Evolutionary conservation across 176 grass and related monocot species (phyloP).

Genomic region (Themeda triandra): DNA sequence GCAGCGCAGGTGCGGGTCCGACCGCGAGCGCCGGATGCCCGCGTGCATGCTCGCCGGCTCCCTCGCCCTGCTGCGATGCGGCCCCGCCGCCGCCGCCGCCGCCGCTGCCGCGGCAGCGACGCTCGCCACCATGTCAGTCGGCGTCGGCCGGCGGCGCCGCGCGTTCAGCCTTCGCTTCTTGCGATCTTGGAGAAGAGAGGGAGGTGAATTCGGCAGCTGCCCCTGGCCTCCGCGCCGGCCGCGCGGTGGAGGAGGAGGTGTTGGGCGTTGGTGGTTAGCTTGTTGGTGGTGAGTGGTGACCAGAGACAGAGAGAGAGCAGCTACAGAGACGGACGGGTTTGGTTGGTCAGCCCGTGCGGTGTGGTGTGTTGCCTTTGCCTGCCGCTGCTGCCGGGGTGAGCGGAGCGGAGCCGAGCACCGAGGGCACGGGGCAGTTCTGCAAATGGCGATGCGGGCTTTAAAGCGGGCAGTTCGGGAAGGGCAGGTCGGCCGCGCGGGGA

Average conservation of each 20-base stretch:
- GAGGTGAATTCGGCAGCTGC: not conserved
- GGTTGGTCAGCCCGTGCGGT: not conserved
- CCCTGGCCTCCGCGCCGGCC: not conserved
- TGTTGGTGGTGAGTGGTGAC: slow-evolving; percentile 4
- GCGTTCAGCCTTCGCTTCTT: too few relatives aligned
- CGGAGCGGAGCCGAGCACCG: not conserved
- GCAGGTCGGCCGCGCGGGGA: not conserved
- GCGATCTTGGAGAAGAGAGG: not conserved
- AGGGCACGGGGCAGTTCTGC: not conserved
- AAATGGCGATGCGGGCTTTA: slow-evolving; percentile 20
- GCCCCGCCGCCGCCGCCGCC: slow-evolving; percentile 2
- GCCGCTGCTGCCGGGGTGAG: not conserved
- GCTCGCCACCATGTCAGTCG: slow-evolving; percentile 53
- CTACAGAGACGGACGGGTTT: not conserved
- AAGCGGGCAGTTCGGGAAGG: not conserved
- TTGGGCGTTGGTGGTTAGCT: slow-evolving; percentile 23
- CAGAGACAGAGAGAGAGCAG: too few relatives aligned
- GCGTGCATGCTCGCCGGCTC: slow-evolving; percentile 43
- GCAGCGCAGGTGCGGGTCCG: slow-evolving; percentile 68
- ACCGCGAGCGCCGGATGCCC: slow-evolving; percentile 64
- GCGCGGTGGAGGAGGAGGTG: not conserved
- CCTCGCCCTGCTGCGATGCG: not conserved
- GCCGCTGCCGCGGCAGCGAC: not conserved
- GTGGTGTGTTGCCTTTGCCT: not conserved
- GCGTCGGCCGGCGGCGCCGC: too few relatives aligned